These are phyloP conservation scores for Fusarium sp. DNA, from an alignment of 2,329 filamentous ascomycete species.

Conservation along the genomic window DNA sequence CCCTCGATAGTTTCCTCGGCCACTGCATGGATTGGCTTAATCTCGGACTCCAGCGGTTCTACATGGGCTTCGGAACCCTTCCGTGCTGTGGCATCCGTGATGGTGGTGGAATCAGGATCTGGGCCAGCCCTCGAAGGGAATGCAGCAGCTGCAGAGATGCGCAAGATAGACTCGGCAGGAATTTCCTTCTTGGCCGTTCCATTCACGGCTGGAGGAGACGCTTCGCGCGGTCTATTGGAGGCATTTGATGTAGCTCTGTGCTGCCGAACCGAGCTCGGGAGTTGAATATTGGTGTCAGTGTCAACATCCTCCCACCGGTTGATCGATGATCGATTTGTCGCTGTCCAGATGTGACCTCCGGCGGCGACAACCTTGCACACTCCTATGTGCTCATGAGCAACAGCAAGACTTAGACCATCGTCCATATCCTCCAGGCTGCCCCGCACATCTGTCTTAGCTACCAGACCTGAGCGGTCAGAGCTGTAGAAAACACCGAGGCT, in stretches of 20 bases:
- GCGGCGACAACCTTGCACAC: constrained; percentile 78
- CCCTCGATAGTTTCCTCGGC: constrained; percentile 91
- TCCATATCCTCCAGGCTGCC: constrained; percentile 78
- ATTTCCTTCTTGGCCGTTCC: constrained; percentile 73
- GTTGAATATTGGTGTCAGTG: constrained; percentile 79
- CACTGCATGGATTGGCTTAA: constrained; percentile 75
- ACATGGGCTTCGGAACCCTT: constrained; percentile 53
- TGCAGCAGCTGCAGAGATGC: constrained; percentile 86
- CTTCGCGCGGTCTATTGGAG: constrained; percentile 55
- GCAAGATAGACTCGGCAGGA: constrained; percentile 81
- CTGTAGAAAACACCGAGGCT: constrained; percentile 93
- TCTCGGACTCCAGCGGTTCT: constrained; percentile 52
- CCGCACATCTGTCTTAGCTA: constrained; percentile 96
- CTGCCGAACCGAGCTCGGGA: constrained; percentile 69
- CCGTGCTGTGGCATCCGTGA: constrained; percentile 62
- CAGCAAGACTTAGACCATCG: constrained; percentile 89
- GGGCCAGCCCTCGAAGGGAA: constrained; percentile 74
- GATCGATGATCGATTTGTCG: constrained; percentile 90
- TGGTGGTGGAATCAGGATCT: constrained; percentile 69
- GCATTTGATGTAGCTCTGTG: constrained; percentile 64
- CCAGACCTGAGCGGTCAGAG: constrained; percentile 88
- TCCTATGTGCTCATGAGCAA: constrained; percentile 91
- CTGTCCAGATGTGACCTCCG: constrained; percentile 88
- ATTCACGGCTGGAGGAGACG: constrained; percentile 54
- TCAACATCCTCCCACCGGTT: constrained; percentile 93